Evolutionary conservation across 2,329 filamentous ascomycete species (phyloP).

Genomic region (Alternaria brassicicola): DNA sequence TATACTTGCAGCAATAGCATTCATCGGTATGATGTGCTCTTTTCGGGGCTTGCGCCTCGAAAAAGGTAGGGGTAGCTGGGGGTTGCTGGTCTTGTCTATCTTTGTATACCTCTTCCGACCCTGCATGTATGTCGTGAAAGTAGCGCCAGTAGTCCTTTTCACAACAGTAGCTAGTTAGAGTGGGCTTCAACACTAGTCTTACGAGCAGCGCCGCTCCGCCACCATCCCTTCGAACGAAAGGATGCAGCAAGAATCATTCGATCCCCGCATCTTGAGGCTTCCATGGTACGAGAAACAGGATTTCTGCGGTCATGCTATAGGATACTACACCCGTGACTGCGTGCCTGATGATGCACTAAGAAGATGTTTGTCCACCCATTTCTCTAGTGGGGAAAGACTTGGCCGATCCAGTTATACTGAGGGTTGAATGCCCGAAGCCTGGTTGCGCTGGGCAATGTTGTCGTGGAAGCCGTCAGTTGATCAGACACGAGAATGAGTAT

Average conservation of each 20-base stretch:
- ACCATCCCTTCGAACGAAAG: neutral
- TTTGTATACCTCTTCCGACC: conserved; percentile 5
- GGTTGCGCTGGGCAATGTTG: conserved; percentile 3
- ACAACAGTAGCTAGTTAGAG: conserved; percentile 1
- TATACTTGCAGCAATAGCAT: conserved; percentile 2
- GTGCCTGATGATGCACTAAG: neutral
- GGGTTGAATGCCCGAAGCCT: conserved; percentile 1
- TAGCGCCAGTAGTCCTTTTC: conserved; percentile 1
- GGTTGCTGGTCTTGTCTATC: neutral
- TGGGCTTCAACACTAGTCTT: neutral
- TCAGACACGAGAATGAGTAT: conserved; percentile 21
- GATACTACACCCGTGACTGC: conserved; percentile 3
- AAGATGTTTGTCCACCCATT: neutral
- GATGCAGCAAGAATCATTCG: conserved; percentile 2
- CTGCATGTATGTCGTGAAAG: conserved; percentile 3
- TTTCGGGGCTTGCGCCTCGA: conserved; percentile 3
- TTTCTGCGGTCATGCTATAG: neutral
- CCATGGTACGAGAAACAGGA: conserved; percentile 3
- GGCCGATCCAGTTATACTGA: neutral
- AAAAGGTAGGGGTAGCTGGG: neutral
- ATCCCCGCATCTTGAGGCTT: conserved; percentile 3
- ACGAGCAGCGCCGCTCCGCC: neutral
- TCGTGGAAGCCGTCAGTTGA: conserved; percentile 10
- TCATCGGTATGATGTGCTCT: conserved; percentile 6
- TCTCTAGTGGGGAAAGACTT: neutral